phyloP scores from a whole-genome alignment of 179 eudicot species.

The Beta corolliflora region DNA sequence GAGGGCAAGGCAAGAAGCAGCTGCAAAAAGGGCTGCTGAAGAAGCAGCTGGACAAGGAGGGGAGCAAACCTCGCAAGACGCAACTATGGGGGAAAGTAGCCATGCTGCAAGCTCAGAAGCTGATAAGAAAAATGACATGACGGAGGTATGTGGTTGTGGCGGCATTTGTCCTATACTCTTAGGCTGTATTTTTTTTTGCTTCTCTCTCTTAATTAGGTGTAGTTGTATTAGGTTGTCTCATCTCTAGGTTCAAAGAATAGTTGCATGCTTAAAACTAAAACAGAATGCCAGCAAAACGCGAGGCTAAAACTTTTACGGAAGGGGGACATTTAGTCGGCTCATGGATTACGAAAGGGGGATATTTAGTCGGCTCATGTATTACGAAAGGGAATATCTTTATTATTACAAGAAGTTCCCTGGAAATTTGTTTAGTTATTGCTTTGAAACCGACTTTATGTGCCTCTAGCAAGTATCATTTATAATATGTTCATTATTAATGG shows the following conservation, averaged over 20 bases:
- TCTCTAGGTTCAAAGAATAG: neutral
- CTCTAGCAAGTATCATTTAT: neutral
- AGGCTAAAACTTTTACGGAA: neutral
- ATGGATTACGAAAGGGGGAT: too few relatives aligned
- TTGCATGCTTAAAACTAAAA: neutral
- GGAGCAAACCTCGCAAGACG: constrained; percentile 70
- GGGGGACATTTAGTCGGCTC: too few relatives aligned
- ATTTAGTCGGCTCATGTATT: neutral
- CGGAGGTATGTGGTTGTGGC: constrained; percentile 27
- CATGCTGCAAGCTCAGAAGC: constrained; percentile 56
- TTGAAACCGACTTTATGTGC: neutral
- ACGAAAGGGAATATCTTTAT: neutral
- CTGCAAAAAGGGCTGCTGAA: constrained; percentile 95
- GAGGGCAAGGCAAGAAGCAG: constrained; percentile 99
- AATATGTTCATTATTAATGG: neutral
- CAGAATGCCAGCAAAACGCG: neutral
- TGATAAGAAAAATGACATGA: constrained; percentile 60
- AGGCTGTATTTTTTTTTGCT: neutral
- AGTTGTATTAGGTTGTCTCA: neutral
- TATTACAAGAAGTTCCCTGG: neutral
- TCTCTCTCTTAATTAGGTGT: neutral
- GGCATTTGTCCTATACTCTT: neutral
- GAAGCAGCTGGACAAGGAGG: constrained; percentile 68
- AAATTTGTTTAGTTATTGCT: neutral
- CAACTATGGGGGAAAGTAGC: constrained; percentile 73